Evolutionary conservation across 768 basidiomycete species (phyloP).

Genomic region (Rhizopogon salebrosus): DNA sequence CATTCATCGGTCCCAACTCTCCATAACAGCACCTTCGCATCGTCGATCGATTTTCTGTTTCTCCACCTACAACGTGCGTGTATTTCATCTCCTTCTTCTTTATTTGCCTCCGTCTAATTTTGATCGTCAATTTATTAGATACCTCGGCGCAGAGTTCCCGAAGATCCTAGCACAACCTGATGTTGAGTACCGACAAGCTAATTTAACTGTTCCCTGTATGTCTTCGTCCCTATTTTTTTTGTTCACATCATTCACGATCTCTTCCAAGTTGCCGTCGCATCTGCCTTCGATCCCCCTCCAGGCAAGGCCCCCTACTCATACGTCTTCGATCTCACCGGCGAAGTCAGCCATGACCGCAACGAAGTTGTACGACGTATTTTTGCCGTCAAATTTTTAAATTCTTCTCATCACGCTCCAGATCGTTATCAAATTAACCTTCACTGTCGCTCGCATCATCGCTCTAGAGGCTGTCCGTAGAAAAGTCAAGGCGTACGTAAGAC

Average conservation of each 20-base stretch:
- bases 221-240: constrained; percentile 4
- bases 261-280: constrained; percentile 55
- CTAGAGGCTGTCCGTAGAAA: constrained; percentile 75
- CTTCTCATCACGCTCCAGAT: constrained; percentile 42
- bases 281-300: constrained; percentile 66
- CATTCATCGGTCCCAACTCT: neutral
- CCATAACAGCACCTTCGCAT: constrained; percentile 55
- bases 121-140: constrained; percentile 37
- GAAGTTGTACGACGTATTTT: constrained; percentile 51
- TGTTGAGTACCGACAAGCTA: constrained; percentile 80
- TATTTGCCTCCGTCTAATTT: constrained; percentile 10
- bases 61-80: constrained; percentile 68
- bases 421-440: constrained; percentile 71
- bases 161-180: constrained; percentile 59
- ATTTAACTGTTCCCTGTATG: constrained; percentile 70
- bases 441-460: constrained; percentile 62
- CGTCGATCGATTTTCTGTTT: constrained; percentile 70
- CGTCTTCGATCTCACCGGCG: constrained; percentile 85
- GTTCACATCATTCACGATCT: constrained; percentile 10
- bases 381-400: neutral
- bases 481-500: constrained; percentile 73
- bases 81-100: constrained; percentile 16
- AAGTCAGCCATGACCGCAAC: constrained; percentile 67
- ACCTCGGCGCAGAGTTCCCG: constrained; percentile 73
- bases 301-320: constrained; percentile 68